Evolutionary conservation across 78 protist genomes (phyloP).

Genomic region (Dictyostelium purpureum): DNA sequence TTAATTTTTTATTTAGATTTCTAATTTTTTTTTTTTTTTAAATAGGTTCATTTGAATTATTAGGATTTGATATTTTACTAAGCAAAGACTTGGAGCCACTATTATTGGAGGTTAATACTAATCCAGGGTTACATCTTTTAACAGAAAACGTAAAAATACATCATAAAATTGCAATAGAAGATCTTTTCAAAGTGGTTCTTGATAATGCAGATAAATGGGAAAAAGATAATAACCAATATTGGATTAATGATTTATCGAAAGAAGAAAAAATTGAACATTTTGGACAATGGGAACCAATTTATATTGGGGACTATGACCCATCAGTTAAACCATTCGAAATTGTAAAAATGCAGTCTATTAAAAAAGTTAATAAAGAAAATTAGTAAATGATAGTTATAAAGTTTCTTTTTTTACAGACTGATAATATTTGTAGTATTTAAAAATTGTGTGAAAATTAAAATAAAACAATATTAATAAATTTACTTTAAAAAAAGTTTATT

Average conservation of each 20-base stretch:
- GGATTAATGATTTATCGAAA: background rate
- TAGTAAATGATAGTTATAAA: no score
- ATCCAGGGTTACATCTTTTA: slow-evolving; percentile 59
- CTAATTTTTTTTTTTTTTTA: no score
- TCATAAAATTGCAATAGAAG: slow-evolving; percentile 37
- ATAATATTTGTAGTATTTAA: no score
- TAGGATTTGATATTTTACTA: slow-evolving; percentile 79
- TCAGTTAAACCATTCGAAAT: background rate
- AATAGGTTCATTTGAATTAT: slow-evolving; percentile 70
- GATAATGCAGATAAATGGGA: slow-evolving; percentile 11
- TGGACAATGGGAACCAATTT: slow-evolving; percentile 44
- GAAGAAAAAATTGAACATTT: slow-evolving; percentile 17
- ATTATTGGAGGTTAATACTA: slow-evolving; percentile 61
- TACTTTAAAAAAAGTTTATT: no score
- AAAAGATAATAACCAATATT: background rate
- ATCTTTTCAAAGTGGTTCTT: slow-evolving; percentile 40
- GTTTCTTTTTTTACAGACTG: no score
- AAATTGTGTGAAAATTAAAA: no score
- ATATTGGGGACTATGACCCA: background rate
- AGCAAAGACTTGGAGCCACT: slow-evolving; percentile 15
- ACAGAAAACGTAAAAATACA: slow-evolving; percentile 51
- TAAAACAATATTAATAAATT: no score
- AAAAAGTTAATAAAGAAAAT: no score
- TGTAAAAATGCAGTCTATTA: no score
- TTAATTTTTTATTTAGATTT: no score